These are phyloP conservation scores for Trichoderma guizhouense DNA, from an alignment of 2,329 filamentous ascomycete species.

Conservation along the genomic window DNA sequence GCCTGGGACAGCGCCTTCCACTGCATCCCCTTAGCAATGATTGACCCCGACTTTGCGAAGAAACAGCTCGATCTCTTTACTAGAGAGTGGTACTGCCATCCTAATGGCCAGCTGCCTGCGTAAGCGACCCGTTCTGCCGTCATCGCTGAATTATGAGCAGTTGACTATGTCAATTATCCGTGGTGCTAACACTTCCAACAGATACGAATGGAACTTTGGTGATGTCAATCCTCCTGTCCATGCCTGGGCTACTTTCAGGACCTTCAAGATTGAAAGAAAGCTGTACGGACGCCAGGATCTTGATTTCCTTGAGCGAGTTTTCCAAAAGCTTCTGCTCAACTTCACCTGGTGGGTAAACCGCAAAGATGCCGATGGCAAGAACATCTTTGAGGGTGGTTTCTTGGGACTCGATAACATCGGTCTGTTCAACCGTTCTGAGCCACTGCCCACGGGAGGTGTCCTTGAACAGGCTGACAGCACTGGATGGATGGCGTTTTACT, in stretches of 20 bases:
- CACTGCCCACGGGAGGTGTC: conserved; percentile 86
- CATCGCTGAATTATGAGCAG: neutral
- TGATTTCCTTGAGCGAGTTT: conserved; percentile 92
- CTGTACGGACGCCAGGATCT: conserved; percentile 92
- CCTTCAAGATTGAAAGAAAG: conserved; percentile 98
- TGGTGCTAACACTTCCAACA: conserved; percentile 27
- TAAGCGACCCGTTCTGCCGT: conserved; percentile 43
- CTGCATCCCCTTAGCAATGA: conserved; percentile 93
- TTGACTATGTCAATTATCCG: neutral
- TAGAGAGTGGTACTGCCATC: conserved; percentile 98
- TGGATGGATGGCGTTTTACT: conserved; percentile 99
- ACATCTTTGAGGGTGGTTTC: conserved; percentile 96
- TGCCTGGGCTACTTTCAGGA: conserved; percentile 91
- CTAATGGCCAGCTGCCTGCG: conserved; percentile 89
- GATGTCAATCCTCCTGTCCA: conserved; percentile 97
- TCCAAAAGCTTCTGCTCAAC: conserved; percentile 92
- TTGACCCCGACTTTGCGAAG: conserved; percentile 96
- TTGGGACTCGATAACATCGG: conserved; percentile 96
- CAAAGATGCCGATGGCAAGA: conserved; percentile 91
- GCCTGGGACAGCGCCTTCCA: conserved; percentile 98
- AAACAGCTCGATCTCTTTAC: conserved; percentile 96
- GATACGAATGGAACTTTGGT: conserved; percentile 93
- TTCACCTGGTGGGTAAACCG: conserved; percentile 99
- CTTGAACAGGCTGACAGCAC: conserved; percentile 97
- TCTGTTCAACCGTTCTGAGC: conserved; percentile 94